Percentiles rank a stretch among this genome's conserved stretches.
Conservation (phyloP, 2,329 filamentous ascomycete species). For the Geosmithia morbida region DNA sequence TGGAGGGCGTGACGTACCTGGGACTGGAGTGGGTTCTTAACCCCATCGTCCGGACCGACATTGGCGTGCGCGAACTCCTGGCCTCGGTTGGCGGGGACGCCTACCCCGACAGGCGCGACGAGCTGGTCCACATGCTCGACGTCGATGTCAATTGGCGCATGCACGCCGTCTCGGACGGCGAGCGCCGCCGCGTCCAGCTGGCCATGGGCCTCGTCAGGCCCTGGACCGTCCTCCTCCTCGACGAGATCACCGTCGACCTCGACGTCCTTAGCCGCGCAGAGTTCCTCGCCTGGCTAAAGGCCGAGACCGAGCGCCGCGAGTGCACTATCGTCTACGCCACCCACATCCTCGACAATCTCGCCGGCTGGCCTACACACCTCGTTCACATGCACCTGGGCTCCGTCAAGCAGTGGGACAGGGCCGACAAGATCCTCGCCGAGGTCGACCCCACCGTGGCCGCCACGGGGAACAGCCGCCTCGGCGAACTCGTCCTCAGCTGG, state of each 20-base stretch:
- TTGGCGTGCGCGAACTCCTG: slow-evolving; percentile 77
- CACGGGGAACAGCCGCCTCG: slow-evolving; percentile 66
- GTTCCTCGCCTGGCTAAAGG: slow-evolving; percentile 75
- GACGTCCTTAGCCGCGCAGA: slow-evolving; percentile 74
- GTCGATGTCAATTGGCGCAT: slow-evolving; percentile 89
- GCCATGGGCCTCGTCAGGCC: slow-evolving; percentile 90
- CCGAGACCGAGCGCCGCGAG: slow-evolving; percentile 65
- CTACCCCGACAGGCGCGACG: slow-evolving; percentile 70
- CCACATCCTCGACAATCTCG: slow-evolving; percentile 90
- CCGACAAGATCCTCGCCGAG: slow-evolving; percentile 51
- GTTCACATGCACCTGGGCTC: slow-evolving; percentile 88
- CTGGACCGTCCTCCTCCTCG: slow-evolving; percentile 80
- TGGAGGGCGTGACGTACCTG: slow-evolving; percentile 93
- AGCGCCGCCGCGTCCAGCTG: slow-evolving; percentile 80
- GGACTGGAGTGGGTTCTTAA: slow-evolving; percentile 98
- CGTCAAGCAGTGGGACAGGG: slow-evolving; percentile 73
- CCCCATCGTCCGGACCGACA: slow-evolving; percentile 88
- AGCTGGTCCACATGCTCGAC: slow-evolving; percentile 77
- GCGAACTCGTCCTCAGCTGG: slow-evolving; percentile 81
- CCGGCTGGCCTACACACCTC: slow-evolving; percentile 87
- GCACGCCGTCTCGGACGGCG: slow-evolving; percentile 89
- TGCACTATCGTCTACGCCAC: slow-evolving; percentile 97
- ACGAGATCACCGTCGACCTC: slow-evolving; percentile 94
- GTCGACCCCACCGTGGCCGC: slow-evolving; percentile 15
- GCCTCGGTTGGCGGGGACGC: slow-evolving; percentile 73